Percentiles rank a stretch among this genome's conserved stretches.
These are phyloP conservation scores for Conticribra weissflogii DNA, from an alignment of 108 stramenopile species.

Conservation along the genomic window DNA sequence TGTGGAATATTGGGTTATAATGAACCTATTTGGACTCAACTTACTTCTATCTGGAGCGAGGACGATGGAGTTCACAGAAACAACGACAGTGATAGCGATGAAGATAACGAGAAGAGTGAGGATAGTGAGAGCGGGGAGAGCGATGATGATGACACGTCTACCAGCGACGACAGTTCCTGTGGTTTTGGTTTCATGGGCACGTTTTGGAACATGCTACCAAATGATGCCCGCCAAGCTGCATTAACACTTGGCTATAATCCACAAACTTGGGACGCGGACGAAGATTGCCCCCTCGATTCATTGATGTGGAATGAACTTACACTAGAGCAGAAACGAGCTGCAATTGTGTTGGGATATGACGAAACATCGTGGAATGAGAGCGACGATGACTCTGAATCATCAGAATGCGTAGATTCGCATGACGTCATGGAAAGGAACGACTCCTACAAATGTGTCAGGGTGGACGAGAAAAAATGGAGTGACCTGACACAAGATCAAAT, in stretches of 20 bases:
- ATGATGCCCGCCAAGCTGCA: slow-evolving; percentile 11
- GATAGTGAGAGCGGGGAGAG: slow-evolving; percentile 3
- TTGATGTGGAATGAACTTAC: slow-evolving; percentile 12
- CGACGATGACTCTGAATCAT: background rate
- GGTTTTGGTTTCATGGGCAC: background rate
- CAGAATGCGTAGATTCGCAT: background rate
- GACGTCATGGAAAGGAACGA: too few relatives aligned
- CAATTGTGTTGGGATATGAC: slow-evolving; percentile 24
- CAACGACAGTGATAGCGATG: slow-evolving; percentile 6
- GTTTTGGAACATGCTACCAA: slow-evolving; percentile 10
- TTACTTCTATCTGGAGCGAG: slow-evolving; percentile 8
- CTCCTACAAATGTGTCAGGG: background rate
- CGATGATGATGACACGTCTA: background rate
- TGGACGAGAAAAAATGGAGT: background rate
- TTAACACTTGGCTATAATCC: slow-evolving; percentile 4
- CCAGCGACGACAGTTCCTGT: background rate
- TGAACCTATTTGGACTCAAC: slow-evolving; percentile 40
- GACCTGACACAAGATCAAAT: background rate
- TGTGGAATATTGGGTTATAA: slow-evolving; percentile 52
- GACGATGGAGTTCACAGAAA: slow-evolving; percentile 3
- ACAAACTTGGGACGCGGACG: slow-evolving; percentile 7
- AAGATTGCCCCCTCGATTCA: slow-evolving; percentile 1
- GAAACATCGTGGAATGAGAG: background rate
- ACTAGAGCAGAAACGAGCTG: slow-evolving; percentile 13
- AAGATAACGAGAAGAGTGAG: slow-evolving; percentile 1